A percentile compares a stretch with the other conserved stretches of the same genome.
Conservation (phyloP, 106 monocot species). For the Acanthochlamys bracteata region DNA sequence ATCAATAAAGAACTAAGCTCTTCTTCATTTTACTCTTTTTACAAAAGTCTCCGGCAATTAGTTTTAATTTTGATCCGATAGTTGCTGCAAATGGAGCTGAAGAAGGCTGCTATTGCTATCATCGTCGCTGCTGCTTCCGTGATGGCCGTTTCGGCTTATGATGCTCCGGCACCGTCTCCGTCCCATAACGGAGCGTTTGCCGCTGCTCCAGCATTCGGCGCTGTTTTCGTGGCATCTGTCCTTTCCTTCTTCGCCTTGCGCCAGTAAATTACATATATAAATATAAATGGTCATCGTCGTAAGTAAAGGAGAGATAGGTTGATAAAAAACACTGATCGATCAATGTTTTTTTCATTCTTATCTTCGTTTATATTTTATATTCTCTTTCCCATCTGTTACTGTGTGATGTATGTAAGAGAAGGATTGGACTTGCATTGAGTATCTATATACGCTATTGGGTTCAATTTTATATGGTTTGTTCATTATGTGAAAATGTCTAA, state of each 20-base stretch:
- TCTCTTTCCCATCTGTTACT: too few species aligned
- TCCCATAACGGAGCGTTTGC: constrained; percentile 33
- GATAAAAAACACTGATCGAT: too few species aligned
- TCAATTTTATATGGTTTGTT: too few species aligned
- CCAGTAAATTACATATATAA: constrained; percentile 18
- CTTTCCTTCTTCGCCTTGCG: constrained; percentile 69
- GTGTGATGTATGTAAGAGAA: too few species aligned
- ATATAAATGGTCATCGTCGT: not conserved
- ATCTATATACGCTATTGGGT: too few species aligned
- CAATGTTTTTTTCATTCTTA: too few species aligned
- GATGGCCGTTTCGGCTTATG: constrained; percentile 28
- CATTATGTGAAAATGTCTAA: too few species aligned
- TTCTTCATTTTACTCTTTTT: not conserved
- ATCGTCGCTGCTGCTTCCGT: constrained; percentile 39
- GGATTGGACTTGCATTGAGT: too few species aligned
- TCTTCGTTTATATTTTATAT: too few species aligned
- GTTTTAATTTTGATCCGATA: too few species aligned
- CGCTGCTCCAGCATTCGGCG: constrained; percentile 31
- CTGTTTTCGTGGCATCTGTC: constrained; percentile 41
- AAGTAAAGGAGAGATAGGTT: not conserved
- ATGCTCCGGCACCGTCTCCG: constrained; percentile 37
- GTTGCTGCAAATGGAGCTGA: constrained; percentile 56
- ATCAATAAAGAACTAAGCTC: not conserved
- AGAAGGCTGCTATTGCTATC: constrained; percentile 55
- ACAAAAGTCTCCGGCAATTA: not conserved